Percentiles rank a stretch among this genome's conserved stretches.
Evolutionary conservation across 2,329 filamentous ascomycete genomes (phyloP).

Genomic region (Nemania sp.): DNA sequence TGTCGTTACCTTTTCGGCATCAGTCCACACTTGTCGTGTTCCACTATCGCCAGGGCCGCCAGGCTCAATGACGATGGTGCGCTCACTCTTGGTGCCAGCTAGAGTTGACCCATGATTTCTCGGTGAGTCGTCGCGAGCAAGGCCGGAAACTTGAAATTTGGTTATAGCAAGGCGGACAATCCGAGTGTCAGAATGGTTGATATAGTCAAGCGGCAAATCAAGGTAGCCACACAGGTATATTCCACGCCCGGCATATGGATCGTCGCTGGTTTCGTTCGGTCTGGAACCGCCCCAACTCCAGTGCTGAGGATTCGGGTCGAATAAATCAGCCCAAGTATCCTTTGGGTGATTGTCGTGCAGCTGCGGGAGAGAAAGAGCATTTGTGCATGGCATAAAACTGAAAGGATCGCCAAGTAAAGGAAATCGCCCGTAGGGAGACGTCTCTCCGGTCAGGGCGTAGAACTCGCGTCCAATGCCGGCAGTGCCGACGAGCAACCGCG

Average conservation of each 20-base stretch:
- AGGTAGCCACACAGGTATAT: not conserved
- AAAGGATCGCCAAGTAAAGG: not conserved
- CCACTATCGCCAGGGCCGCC: no score
- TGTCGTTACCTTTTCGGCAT: no score
- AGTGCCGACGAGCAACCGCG: not conserved
- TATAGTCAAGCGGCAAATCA: not conserved
- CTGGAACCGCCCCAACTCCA: not conserved
- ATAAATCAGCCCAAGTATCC: not conserved
- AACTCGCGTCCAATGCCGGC: not conserved
- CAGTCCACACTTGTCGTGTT: no score
- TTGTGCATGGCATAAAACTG: not conserved
- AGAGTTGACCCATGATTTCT: not conserved
- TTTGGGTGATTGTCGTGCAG: not conserved
- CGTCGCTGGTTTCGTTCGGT: not conserved
- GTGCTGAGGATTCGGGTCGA: not conserved
- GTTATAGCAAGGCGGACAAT: not conserved
- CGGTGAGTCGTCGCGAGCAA: not conserved
- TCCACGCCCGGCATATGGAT: not conserved
- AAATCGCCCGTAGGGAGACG: not conserved
- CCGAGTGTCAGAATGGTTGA: not conserved
- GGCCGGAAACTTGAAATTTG: not conserved
- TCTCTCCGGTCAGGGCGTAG: not conserved
- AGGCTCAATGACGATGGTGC: no score
- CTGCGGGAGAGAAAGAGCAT: not conserved
- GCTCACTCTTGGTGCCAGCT: not conserved